Conservation (phyloP, 2,329 filamentous ascomycete genomes). For the Botrytis paeoniae region DNA sequence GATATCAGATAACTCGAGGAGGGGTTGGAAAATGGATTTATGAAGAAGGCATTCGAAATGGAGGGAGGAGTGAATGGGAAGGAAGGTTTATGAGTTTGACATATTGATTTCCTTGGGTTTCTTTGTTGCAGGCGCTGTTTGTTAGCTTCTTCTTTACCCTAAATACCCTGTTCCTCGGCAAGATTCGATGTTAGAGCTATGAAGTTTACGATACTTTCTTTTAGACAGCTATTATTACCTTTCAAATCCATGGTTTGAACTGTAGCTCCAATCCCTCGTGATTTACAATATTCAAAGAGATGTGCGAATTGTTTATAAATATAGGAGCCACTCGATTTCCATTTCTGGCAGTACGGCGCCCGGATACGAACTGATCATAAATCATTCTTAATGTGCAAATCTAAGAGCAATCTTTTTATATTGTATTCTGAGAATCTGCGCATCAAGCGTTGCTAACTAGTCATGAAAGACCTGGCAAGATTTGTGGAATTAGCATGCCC, state of each 20-base stretch:
- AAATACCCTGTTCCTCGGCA: not conserved
- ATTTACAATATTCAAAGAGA: not conserved
- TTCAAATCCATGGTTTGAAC: not conserved
- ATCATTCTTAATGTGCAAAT: not conserved
- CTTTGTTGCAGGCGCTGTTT: not conserved
- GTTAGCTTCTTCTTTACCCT: not conserved
- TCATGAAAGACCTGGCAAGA: not conserved
- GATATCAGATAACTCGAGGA: not conserved
- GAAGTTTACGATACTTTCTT: not conserved
- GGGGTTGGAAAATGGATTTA: not conserved
- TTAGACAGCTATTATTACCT: not conserved
- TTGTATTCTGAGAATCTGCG: not conserved
- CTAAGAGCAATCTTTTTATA: not conserved
- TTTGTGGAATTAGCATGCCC: not conserved
- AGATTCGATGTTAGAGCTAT: not conserved
- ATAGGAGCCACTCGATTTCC: not conserved
- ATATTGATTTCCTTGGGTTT: not conserved
- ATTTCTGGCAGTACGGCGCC: not conserved
- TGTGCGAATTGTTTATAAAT: not conserved
- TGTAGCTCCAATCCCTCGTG: not conserved
- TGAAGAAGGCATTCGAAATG: not conserved
- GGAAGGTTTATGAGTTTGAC: slow-evolving; percentile 6
- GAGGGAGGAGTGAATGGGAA: not conserved
- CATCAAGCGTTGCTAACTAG: not conserved
- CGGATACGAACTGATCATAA: accelerated